Base-by-base conservation (phyloP, 2,329 filamentous ascomycete genomes). In the Hypoxylon sp. region DNA sequence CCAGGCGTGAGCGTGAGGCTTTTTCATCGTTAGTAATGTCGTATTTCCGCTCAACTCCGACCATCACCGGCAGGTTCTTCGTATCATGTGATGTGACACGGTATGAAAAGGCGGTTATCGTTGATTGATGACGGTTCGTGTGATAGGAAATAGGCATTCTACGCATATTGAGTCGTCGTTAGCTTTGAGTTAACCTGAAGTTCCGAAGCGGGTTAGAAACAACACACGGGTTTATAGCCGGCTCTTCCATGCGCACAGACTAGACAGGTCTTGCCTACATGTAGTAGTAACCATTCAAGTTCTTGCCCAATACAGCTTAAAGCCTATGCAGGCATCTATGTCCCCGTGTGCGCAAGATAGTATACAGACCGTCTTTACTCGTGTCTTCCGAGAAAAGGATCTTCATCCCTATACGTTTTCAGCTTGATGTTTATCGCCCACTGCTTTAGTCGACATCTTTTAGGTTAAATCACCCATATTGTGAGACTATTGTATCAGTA, bases 41-140 rank as follows among this genome's bases (percentile, higher is more conserved):
- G 57, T 49, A 64, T 64, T 61, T 25, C 56, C 42, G 64, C 14
- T 30, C 20, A 20, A 44, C 30, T 68, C 22, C 61, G 60, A 30
- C 35, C 61, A 64, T 66, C 61, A 37, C 63, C 56, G 53, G 61
- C 66, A 71, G 69, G 58, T 20, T 33, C 44, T 33, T 51, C 14
- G 25, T 25, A 67, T 69, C 69, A 69, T 71, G 66, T 71, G 69
- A 69, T 69, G 25, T 35, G 48, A 46, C 20, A 58, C 20, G 20
- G 54, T 58, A 46, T 40, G 61, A 37, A 37, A 37, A 53, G 31
- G n/a, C 30, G 48, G 33, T 10, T 59, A 44, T 22, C 25, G 25
- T 14, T 46, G 17, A 46, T 54, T 57, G 25, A 53, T 44, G 37
- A 48, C 2, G 31, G n/a, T 49, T 13, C 13, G 20, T 50, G 33